Percentiles rank a stretch among this genome's conserved stretches.
phyloP scores from a whole-genome alignment of 768 basidiomycete genomes.

The Tubosaeta sp. region DNA sequence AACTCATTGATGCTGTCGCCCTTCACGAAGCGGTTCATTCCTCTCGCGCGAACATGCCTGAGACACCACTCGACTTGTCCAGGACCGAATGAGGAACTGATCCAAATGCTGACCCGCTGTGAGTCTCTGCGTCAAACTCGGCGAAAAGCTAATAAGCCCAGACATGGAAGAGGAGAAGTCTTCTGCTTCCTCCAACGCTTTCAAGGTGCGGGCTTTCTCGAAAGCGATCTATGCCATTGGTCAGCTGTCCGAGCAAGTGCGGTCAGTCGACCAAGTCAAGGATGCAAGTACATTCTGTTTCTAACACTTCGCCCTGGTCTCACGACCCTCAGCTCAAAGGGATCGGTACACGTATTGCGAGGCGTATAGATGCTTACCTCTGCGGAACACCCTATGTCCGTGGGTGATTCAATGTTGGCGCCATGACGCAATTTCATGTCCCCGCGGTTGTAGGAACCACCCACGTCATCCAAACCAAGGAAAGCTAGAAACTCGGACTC shows the following conservation, averaged over 20 bases:
- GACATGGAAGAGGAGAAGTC: conserved; percentile 44
- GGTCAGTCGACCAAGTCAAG: conserved; percentile 38
- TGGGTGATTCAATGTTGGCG: conserved; percentile 20
- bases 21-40: conserved; percentile 5
- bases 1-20: conserved; percentile 24
- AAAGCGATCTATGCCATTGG: conserved; percentile 44
- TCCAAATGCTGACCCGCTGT: conserved; percentile 43
- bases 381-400: conserved; percentile 32
- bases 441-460: conserved; percentile 13
- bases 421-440: conserved; percentile 3
- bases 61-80: conserved; percentile 16
- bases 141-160: conserved; percentile 1
- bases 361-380: conserved; percentile 43
- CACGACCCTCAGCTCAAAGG: conserved; percentile 28
- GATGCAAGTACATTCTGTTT: conserved; percentile 16
- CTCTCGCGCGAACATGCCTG: conserved; percentile 4
- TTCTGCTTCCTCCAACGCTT: conserved; percentile 35
- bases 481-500: not conserved
- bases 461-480: conserved; percentile 3
- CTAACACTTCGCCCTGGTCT: not conserved
- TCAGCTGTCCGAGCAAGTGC: conserved; percentile 39
- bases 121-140: conserved; percentile 10
- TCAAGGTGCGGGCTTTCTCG: conserved; percentile 48
- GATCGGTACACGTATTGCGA: conserved; percentile 38
- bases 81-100: conserved; percentile 35